Conservation (phyloP, 208 protist species). For the Balamuthia mandrillaris region DNA sequence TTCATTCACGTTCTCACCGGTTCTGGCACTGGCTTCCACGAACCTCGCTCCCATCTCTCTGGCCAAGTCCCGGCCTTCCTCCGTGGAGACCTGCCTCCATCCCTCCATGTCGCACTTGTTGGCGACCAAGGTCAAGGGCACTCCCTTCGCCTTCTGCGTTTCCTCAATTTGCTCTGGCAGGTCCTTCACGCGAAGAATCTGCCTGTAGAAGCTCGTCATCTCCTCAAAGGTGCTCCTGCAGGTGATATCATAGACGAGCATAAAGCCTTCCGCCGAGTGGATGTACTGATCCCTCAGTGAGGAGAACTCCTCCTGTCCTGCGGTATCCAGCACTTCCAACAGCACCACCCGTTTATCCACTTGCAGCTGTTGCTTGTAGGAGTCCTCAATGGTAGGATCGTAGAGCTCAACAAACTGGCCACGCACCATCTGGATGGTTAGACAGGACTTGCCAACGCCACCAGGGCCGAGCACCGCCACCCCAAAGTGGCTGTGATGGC, state of each 20-base stretch:
- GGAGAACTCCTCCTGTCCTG: conserved; percentile 30
- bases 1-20: conserved; percentile 4
- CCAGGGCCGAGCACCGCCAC: conserved; percentile 10
- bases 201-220: conserved; percentile 55
- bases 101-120: conserved; percentile 57
- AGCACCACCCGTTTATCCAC: conserved; percentile 5
- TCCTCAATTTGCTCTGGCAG: too few species aligned
- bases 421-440: conserved; percentile 1
- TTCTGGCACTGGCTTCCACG: conserved; percentile 1
- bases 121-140: conserved; percentile 41
- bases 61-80: conserved; percentile 34
- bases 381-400: conserved; percentile 64
- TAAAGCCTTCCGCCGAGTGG: conserved; percentile 45
- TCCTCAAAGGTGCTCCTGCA: conserved; percentile 67
- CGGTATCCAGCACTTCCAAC: neutral
- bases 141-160: conserved; percentile 41
- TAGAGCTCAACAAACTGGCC: neutral
- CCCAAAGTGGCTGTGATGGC: too few species aligned
- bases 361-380: conserved; percentile 53
- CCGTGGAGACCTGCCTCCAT: neutral
- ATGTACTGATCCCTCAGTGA: conserved; percentile 17
- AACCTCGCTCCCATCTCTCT: neutral
- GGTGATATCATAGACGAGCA: conserved; percentile 69
- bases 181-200: conserved; percentile 76
- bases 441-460: conserved; percentile 6